Evolutionary conservation across 2,329 filamentous ascomycete species (phyloP), one percentile per base, ranked within the genome.

Genomic region (Diplodia seriata): DNA sequence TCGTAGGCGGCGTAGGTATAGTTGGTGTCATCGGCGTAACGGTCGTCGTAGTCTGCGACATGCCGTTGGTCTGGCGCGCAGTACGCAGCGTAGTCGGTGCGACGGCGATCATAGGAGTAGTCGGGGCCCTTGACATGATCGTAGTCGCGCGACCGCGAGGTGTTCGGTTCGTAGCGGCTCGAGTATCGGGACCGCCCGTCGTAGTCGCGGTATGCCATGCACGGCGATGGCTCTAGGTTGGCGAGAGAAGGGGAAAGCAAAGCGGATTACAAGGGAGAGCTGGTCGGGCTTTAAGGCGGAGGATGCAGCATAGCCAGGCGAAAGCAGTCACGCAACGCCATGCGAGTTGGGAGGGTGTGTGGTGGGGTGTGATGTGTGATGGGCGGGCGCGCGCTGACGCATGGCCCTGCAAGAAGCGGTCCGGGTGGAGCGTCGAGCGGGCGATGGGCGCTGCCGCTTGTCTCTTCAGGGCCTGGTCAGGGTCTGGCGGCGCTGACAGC

Each of bases 121-220:
- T 54, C 6, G 18, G 53, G 59, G 59, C 59, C 59, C 59, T 65
- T 65, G 36, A 54, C 50, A 31, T 65, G 49, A n/a, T 62, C 55
- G 65, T 61, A 62, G 65, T 67, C 55, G 55, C 65, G 65, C 55
- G 55, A 59, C 54, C 65, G 65, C 23, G 65, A 67, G 29, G 65
- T 61, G 55, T 67, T 61, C 38, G 65, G 55, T 33, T 59, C 65
- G 65, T 67, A 67, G 65, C 65, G 65, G 43, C 55, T 57, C 31
- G 55, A 43, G 55, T 62, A 59, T 54, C 55, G 47, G 53, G 64
- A 43, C 53, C 53, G 53, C 38, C 57, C 54, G 64, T 59, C 40
- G 64, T 57, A 66, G 49, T 67, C 40, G 49, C 56, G 56, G 65
- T 61, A 67, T 20, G 65, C 56, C 65, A 67, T 67, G 65, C 62